Percentiles rank a stretch among this genome's conserved stretches.
phyloP scores from a whole-genome alignment of 2,329 filamentous ascomycete genomes.

The Dendryphion nanum region DNA sequence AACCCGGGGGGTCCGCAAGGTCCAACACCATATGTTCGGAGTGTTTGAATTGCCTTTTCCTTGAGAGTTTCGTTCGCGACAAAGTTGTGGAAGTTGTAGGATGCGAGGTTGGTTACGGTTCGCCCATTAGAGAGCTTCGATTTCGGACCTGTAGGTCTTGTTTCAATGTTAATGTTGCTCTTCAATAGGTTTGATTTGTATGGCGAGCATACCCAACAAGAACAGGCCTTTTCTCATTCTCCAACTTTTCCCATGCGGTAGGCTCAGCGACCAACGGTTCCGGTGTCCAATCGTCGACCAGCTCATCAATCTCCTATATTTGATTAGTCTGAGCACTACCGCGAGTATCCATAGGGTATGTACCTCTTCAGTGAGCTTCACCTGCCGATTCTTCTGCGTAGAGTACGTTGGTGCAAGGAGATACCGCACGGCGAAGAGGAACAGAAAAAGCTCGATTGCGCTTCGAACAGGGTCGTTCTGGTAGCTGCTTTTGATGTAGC shows the following conservation, averaged over 20 bases:
- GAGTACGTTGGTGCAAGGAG: slow-evolving; percentile 89
- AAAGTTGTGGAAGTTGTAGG: slow-evolving; percentile 98
- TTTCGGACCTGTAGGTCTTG: slow-evolving; percentile 82
- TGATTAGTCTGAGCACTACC: not conserved
- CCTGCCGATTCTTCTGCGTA: slow-evolving; percentile 84
- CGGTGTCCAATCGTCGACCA: slow-evolving; percentile 94
- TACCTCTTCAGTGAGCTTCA: slow-evolving; percentile 81
- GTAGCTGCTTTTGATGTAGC: slow-evolving; percentile 96
- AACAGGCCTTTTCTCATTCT: slow-evolving; percentile 81
- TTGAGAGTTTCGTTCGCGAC: slow-evolving; percentile 89
- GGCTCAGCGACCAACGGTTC: slow-evolving; percentile 80
- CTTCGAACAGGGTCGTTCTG: slow-evolving; percentile 95
- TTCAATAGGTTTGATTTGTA: not conserved
- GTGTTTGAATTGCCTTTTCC: slow-evolving; percentile 89
- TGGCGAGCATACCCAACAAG: slow-evolving; percentile 70
- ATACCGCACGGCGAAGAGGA: slow-evolving; percentile 94
- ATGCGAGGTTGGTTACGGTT: slow-evolving; percentile 89
- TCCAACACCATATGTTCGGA: slow-evolving; percentile 93
- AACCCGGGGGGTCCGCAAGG: slow-evolving; percentile 96
- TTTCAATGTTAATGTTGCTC: not conserved
- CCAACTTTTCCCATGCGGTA: slow-evolving; percentile 72
- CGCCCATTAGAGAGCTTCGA: slow-evolving; percentile 84
- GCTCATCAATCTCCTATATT: slow-evolving; percentile 81
- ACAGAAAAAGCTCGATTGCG: slow-evolving; percentile 86
- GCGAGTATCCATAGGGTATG: slow-evolving; percentile 30